Conservation (phyloP, 129 eudicot genomes). For the carrot (Daucus carota) region DH1_v3.0 NC_030383.2:13434001-13434500, state of each 20-base stretch:
- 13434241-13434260: slow-evolving; percentile 52
- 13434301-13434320: not conserved
- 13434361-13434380: not conserved
- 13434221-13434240: slow-evolving; percentile 74
- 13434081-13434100: not conserved
- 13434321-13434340: not conserved
- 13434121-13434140: not conserved
- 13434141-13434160: not conserved
- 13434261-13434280: slow-evolving; percentile 78
- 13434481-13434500: not conserved
- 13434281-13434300: slow-evolving; percentile 5
- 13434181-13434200: slow-evolving; percentile 9
- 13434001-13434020: not conserved
- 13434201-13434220: slow-evolving; percentile 54
- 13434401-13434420: not conserved
- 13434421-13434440: not conserved
- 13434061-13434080: not conserved
- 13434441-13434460: not conserved
- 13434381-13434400: not conserved
- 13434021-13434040: not conserved
- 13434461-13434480: not conserved
- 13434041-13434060: not conserved
- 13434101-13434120: not conserved
- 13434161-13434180: not conserved
- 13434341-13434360: not conserved